Conservation (phyloP, 495 filamentous ascomycete genomes). For the Tuber aestivum region DNA sequence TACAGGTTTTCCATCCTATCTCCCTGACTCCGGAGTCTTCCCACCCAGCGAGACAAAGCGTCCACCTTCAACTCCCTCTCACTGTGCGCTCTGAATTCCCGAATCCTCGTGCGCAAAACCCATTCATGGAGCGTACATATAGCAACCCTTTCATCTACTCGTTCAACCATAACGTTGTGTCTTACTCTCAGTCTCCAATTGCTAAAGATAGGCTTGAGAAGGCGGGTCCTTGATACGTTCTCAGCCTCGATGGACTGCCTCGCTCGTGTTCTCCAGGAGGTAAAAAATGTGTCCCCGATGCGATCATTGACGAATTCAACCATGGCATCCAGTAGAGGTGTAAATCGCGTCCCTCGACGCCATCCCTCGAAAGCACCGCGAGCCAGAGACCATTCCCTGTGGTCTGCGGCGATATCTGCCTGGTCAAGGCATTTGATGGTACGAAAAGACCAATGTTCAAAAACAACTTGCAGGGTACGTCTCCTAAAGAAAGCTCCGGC, state of each 20-base stretch:
- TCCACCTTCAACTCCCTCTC: slow-evolving; percentile 4
- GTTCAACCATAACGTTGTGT: slow-evolving; percentile 22
- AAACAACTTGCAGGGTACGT: slow-evolving; percentile 30
- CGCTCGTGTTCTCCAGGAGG: slow-evolving; percentile 32
- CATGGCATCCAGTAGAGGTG: slow-evolving; percentile 23
- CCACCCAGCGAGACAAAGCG: slow-evolving; percentile 14
- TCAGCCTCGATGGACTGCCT: slow-evolving; percentile 26
- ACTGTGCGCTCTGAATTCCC: slow-evolving; percentile 5
- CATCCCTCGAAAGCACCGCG: slow-evolving; percentile 31
- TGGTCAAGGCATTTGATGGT: slow-evolving; percentile 34
- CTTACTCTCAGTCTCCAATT: slow-evolving; percentile 32
- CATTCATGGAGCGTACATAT: slow-evolving; percentile 11
- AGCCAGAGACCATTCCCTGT: slow-evolving; percentile 35
- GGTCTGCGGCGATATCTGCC: slow-evolving; percentile 27
- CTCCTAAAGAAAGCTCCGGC: slow-evolving; percentile 26
- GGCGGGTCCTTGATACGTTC: slow-evolving; percentile 11
- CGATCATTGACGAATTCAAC: slow-evolving; percentile 22
- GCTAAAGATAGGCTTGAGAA: slow-evolving; percentile 14
- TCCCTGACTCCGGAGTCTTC: not conserved
- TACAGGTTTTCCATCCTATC: slow-evolving; percentile 9
- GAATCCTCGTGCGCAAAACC: slow-evolving; percentile 24
- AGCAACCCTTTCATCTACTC: slow-evolving; percentile 10
- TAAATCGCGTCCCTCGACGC: slow-evolving; percentile 26
- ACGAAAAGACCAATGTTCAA: slow-evolving; percentile 32
- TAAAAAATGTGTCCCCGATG: slow-evolving; percentile 19